Evolutionary conservation across 75 land plant genomes (phyloP).

Genomic region (Cupressus sempervirens): DNA sequence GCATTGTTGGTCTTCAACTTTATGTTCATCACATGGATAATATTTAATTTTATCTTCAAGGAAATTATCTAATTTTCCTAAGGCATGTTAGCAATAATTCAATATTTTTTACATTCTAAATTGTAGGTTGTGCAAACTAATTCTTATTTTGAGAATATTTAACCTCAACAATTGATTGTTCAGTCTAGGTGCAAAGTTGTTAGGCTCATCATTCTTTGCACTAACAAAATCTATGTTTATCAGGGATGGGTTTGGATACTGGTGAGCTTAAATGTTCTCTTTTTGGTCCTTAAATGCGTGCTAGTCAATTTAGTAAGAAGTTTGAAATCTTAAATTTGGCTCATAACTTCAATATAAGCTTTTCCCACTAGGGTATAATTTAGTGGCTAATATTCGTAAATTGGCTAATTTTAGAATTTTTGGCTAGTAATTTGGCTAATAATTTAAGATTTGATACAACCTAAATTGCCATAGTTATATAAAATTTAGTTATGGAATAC

Average conservation of each 20-base stretch:
- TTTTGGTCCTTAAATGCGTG: not conserved
- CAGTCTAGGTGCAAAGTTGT: not conserved
- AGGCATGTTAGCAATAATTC: not conserved
- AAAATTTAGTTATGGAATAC: no score
- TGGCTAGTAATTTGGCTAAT: no score
- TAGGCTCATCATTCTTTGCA: not conserved
- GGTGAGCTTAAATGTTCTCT: not conserved
- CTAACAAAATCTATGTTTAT: not conserved
- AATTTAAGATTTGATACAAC: no score
- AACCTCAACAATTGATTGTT: not conserved
- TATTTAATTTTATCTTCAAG: not conserved
- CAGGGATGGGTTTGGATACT: not conserved
- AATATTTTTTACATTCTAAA: not conserved
- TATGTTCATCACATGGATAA: not conserved
- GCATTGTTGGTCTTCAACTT: not conserved
- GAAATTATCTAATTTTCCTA: not conserved
- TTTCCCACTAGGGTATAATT: not conserved
- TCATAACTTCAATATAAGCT: not conserved
- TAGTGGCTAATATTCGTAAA: not conserved
- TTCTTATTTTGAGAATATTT: not conserved
- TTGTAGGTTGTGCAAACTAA: not conserved
- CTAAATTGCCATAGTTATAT: no score
- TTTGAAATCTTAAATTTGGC: not conserved
- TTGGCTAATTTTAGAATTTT: no score
- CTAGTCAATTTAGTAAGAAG: not conserved